These are phyloP conservation scores for Persicaria tinctoria DNA, from an alignment of 148 eudicot genomes.

Conservation along the genomic window DNA sequence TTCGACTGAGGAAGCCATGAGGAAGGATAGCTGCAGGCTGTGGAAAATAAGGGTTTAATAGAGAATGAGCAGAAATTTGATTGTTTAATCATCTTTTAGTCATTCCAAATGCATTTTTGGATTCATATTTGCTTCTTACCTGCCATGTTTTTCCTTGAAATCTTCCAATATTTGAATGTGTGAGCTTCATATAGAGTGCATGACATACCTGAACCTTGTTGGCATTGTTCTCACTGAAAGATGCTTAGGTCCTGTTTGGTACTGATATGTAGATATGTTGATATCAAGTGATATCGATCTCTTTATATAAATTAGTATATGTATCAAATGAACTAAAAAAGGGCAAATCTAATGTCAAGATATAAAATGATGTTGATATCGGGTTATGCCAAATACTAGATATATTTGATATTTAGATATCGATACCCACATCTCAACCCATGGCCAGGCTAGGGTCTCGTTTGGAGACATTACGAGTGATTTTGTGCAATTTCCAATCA, in stretches of 20 bases:
- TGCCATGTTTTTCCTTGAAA: not conserved
- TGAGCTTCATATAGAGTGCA: not conserved
- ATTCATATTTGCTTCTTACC: not conserved
- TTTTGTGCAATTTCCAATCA: too few relatives aligned
- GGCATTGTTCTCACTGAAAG: not conserved
- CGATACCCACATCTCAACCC: too few relatives aligned
- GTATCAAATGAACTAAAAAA: too few relatives aligned
- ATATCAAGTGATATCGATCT: too few relatives aligned
- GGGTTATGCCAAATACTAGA: too few relatives aligned
- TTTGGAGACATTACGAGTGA: too few relatives aligned
- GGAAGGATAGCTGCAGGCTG: not conserved
- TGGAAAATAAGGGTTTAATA: not conserved
- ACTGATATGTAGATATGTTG: too few relatives aligned
- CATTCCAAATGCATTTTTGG: not conserved
- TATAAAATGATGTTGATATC: too few relatives aligned
- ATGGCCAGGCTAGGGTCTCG: too few relatives aligned
- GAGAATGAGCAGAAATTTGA: not conserved
- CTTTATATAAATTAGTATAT: too few relatives aligned
- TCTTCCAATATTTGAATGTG: constrained; percentile 1
- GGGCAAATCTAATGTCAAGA: too few relatives aligned
- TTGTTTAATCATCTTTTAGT: not conserved
- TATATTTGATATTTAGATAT: too few relatives aligned
- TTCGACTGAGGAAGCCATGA: constrained; percentile 60
- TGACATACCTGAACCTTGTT: constrained; percentile 1
- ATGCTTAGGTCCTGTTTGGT: not conserved